A percentile compares a stretch with the other conserved stretches of the same genome.
Evolutionary conservation across 495 filamentous ascomycete genomes (phyloP).

Genomic region (Penicillium arizonense): DNA sequence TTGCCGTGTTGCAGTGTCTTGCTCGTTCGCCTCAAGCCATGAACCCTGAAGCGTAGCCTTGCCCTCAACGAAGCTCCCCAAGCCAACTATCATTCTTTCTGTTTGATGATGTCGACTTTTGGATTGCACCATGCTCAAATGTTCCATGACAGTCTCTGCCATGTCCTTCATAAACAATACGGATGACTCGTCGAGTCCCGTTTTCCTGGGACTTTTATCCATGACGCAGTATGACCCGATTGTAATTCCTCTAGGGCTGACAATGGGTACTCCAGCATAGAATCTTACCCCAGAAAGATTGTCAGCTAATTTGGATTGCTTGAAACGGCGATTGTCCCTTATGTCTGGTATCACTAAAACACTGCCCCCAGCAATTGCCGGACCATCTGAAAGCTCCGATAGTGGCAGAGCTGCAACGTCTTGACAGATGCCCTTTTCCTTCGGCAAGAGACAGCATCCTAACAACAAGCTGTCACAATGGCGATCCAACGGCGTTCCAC

Average conservation of each 20-base stretch:
- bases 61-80: conserved; percentile 34
- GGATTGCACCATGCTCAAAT: conserved; percentile 14
- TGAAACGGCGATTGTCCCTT: conserved; percentile 20
- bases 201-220: conserved; percentile 40
- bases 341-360: conserved; percentile 21
- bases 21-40: conserved; percentile 17
- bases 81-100: conserved; percentile 28
- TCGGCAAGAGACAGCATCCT: conserved; percentile 43
- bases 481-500: conserved; percentile 40
- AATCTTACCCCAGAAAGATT: conserved; percentile 43
- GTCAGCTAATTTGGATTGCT: conserved; percentile 22
- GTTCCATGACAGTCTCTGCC: conserved; percentile 27
- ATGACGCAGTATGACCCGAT: conserved; percentile 63
- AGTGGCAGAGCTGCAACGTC: conserved; percentile 18
- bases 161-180: conserved; percentile 33
- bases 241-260: conserved; percentile 51
- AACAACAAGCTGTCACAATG: conserved; percentile 34
- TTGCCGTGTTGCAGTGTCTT: conserved; percentile 7
- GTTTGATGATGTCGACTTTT: conserved; percentile 9
- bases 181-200: conserved; percentile 13
- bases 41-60: conserved; percentile 23
- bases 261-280: conserved; percentile 59
- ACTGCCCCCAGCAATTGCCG: conserved; percentile 12
- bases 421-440: conserved; percentile 43
- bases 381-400: background rate